Percentiles rank a stretch among this genome's conserved stretches.
These are phyloP conservation scores for Fusarium virguliforme DNA, from an alignment of 2,329 filamentous ascomycete genomes.

Conservation along the genomic window DNA sequence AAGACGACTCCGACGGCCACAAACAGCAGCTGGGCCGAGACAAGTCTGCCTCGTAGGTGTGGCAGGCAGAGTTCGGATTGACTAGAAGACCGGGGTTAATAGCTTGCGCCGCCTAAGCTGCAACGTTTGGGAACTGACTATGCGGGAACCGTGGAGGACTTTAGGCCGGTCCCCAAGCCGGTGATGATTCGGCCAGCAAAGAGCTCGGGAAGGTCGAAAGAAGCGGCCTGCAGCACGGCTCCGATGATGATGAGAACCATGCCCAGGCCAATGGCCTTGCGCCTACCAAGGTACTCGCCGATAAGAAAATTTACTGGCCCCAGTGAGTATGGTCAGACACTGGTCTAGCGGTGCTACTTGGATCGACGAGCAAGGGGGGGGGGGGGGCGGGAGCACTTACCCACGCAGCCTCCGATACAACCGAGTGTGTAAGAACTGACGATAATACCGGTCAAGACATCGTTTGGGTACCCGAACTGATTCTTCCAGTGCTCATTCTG, in stretches of 20 bases:
- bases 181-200: conserved; percentile 65
- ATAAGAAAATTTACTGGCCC: conserved; percentile 46
- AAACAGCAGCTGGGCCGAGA: background rate
- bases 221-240: conserved; percentile 68
- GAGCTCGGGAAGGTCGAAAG: conserved; percentile 61
- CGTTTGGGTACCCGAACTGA: conserved; percentile 57
- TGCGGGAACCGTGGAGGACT: conserved; percentile 57
- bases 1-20: conserved; percentile 24
- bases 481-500: conserved; percentile 61
- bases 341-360: background rate
- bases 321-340: too few species aligned
- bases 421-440: conserved; percentile 62
- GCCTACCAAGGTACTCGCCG: conserved; percentile 66
- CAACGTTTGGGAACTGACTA: background rate
- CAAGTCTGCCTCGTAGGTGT: background rate
- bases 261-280: conserved; percentile 69
- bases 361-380: background rate
- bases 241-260: conserved; percentile 71
- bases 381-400: conserved; percentile 4
- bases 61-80: conserved; percentile 6
- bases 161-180: conserved; percentile 62
- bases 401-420: conserved; percentile 57
- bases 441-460: conserved; percentile 59
- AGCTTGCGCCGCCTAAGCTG: too few species aligned
- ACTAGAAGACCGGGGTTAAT: background rate